A percentile compares a stretch with the other conserved stretches of the same genome.
These are phyloP conservation scores for Sugiyamaella lignohabitans DNA, from an alignment of 805 yeast genomes.

Conservation along the genomic window DNA sequence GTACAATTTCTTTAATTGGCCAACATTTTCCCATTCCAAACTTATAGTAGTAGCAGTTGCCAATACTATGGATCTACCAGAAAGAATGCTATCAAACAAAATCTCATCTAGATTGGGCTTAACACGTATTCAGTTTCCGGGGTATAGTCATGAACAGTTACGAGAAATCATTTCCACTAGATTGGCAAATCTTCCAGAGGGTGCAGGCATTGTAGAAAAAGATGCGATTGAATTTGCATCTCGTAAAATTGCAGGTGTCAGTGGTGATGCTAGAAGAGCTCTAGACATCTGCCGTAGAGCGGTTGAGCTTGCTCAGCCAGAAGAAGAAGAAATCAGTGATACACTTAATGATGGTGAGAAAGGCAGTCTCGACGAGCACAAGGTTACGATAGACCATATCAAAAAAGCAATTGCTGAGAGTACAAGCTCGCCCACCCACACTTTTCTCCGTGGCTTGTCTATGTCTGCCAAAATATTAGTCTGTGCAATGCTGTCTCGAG, in stretches of 20 bases:
- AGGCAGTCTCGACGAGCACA: conserved; percentile 30
- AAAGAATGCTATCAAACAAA: conserved; percentile 77
- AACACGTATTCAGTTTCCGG: conserved; percentile 78
- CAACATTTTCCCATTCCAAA: conserved; percentile 71
- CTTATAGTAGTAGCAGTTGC: conserved; percentile 89
- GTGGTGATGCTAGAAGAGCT: conserved; percentile 96
- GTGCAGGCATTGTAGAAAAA: conserved; percentile 32
- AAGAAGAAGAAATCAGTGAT: conserved; percentile 32
- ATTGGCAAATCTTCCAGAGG: conserved; percentile 46
- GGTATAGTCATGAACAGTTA: conserved; percentile 76
- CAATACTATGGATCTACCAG: conserved; percentile 96
- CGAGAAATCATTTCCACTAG: conserved; percentile 68
- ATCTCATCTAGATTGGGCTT: conserved; percentile 87
- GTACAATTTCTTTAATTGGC: conserved; percentile 98
- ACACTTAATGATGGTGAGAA: conserved; percentile 66
- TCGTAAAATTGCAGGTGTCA: conserved; percentile 89
- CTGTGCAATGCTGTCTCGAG: conserved; percentile 57
- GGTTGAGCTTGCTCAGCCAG: conserved; percentile 75
- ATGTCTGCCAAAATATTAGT: conserved; percentile 66
- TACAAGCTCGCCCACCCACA: conserved; percentile 63
- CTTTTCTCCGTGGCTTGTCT: conserved; percentile 53
- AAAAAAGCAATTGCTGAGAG: conserved; percentile 76
- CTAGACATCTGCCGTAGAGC: conserved; percentile 83
- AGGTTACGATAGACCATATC: conserved; percentile 61
- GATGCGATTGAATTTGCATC: conserved; percentile 91